phyloP scores from a whole-genome alignment of 176 grass and related monocot genomes.

The Oryza meridionalis region DNA sequence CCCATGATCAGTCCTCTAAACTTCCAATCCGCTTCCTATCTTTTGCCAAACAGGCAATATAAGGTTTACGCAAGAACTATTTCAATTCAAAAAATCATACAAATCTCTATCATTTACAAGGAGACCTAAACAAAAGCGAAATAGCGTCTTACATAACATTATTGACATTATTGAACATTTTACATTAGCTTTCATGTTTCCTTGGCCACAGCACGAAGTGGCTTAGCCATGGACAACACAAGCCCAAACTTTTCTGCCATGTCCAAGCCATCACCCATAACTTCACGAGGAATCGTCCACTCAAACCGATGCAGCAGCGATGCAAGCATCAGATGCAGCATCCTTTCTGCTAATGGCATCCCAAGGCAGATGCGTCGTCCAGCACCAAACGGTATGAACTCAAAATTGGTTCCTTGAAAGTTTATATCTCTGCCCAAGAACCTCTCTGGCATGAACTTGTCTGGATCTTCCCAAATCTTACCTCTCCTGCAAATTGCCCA shows the following conservation, averaged over 20 bases:
- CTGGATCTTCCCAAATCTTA: conserved; percentile 30
- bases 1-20: too few relatives aligned
- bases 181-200: neutral
- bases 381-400: conserved; percentile 43
- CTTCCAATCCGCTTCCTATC: too few relatives aligned
- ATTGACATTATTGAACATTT: too few relatives aligned
- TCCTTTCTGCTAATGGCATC: conserved; percentile 8
- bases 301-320: conserved; percentile 38
- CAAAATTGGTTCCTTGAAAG: conserved; percentile 37
- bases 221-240: conserved; percentile 37
- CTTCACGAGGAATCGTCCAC: conserved; percentile 23
- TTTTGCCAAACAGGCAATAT: too few relatives aligned
- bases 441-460: conserved; percentile 6
- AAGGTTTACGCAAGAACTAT: too few relatives aligned
- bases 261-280: neutral
- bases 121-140: too few relatives aligned
- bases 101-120: too few relatives aligned
- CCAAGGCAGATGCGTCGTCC: conserved; percentile 49
- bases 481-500: conserved; percentile 46
- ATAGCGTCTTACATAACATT: too few relatives aligned
- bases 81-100: too few relatives aligned
- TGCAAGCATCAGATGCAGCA: conserved; percentile 49
- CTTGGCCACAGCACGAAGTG: conserved; percentile 22
- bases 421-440: conserved; percentile 32
- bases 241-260: conserved; percentile 51